Percentiles rank a stretch among this genome's conserved stretches.
Evolutionary conservation across 768 basidiomycete genomes (phyloP).

Genomic region (Gymnopilus dilepis): DNA sequence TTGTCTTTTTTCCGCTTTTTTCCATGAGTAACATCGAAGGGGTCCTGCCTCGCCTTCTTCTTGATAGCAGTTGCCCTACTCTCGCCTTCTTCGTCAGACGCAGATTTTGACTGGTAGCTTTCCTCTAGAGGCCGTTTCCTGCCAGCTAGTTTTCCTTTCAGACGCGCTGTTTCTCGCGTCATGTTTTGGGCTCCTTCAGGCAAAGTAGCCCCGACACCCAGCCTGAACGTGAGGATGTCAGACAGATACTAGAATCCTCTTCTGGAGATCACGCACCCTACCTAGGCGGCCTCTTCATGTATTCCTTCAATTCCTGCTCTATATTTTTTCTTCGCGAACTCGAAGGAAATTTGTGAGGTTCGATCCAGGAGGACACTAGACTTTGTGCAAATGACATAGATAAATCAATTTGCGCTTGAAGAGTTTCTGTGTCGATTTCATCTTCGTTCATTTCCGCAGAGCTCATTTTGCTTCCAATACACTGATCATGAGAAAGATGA

Average conservation of each 20-base stretch:
- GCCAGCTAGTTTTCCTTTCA: conserved; percentile 63
- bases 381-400: conserved; percentile 78
- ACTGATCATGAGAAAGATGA: too few relatives aligned
- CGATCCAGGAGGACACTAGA: conserved; percentile 80
- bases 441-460: conserved; percentile 47
- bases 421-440: conserved; percentile 64
- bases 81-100: conserved; percentile 56
- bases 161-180: conserved; percentile 61
- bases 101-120: conserved; percentile 32
- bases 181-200: conserved; percentile 49
- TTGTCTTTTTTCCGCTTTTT: conserved; percentile 50
- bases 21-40: conserved; percentile 53
- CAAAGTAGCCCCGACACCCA: conserved; percentile 76
- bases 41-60: conserved; percentile 65
- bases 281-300: conserved; percentile 75
- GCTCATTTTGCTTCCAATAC: background rate
- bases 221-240: conserved; percentile 42
- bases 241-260: conserved; percentile 9
- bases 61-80: conserved; percentile 60
- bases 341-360: conserved; percentile 50
- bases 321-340: conserved; percentile 41
- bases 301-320: conserved; percentile 66
- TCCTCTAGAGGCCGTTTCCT: conserved; percentile 54
- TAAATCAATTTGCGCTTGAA: conserved; percentile 85
- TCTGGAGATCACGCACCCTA: conserved; percentile 36